Evolutionary conservation across 768 basidiomycete genomes (phyloP), one percentile per base, ranked within the genome.

Genomic region (Tricholoma flavovirens): DNA sequence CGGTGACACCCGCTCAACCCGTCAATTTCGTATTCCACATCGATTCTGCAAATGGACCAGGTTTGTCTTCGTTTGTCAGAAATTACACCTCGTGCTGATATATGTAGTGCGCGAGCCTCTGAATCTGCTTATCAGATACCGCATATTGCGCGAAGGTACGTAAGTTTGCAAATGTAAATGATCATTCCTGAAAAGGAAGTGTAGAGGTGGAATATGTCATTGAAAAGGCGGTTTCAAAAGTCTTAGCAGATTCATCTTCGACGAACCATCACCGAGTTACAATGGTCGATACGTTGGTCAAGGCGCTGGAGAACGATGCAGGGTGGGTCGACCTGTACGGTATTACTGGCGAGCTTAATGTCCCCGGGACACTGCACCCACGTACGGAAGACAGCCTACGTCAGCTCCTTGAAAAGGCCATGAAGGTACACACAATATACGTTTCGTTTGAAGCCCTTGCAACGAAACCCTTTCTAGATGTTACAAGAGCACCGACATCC

Each of bases 1-100:
- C 83, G 4, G 77, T 94, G 17, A 86, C 88, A 2, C 90, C 90
- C 1, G 71, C 74, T 1, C 87, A 86, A 66, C 82, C 92, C 0
- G 85, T 85, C 2, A 84, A 86, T 59, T 93, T 89, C 66, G 63
- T 97, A 42, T 97, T 95, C 70, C 83, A 83, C 48, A 75, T 94
- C n/a, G 80, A 86, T 52, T 87, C 86, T 10, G 69, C 65, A 15
- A 66, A 76, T 55, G 86, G 86, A 2, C 80, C 82, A 74, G 81
- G 87, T 90, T 53, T 48, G 74, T 66, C 2, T 43, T 19, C 36
- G n/a, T n/a, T n/a, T n/a, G n/a, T n/a, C n/a, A n/a, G 42, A 7
- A 46, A n/a, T 33, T 33, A 8, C 42, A 35, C 38, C 10, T 1
- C 9, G n/a, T 29, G 36, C 36, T 7, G 15, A 9, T 2, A 8